These are phyloP conservation scores for Penicillium sp. DNA, from an alignment of 2,329 filamentous ascomycete genomes.

Conservation along the genomic window DNA sequence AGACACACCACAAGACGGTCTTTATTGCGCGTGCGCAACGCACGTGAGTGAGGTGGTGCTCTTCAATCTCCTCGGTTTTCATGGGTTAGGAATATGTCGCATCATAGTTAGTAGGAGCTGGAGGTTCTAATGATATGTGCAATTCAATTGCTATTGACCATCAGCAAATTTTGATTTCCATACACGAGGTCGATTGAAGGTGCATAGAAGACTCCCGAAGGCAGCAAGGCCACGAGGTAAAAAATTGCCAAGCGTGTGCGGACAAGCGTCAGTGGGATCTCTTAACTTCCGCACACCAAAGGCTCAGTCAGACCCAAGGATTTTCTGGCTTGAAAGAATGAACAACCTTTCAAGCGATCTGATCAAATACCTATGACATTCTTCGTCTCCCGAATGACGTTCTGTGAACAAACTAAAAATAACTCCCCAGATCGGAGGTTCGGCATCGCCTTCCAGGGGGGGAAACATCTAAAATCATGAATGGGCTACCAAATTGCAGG, in stretches of 20 bases:
- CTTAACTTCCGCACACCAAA: no score
- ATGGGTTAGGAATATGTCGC: background rate
- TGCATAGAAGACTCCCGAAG: background rate
- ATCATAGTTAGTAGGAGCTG: background rate
- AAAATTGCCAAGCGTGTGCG: background rate
- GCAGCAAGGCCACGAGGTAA: background rate
- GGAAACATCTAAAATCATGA: background rate
- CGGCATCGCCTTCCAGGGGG: background rate
- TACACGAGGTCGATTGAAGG: no score
- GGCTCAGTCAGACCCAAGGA: background rate
- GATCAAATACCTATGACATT: no score
- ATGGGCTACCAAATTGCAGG: background rate
- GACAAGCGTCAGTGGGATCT: no score
- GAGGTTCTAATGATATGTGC: no score
- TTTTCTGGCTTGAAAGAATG: background rate
- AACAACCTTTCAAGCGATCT: background rate
- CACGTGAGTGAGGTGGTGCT: conserved; percentile 10
- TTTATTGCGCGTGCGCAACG: conserved; percentile 41
- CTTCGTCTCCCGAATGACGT: no score
- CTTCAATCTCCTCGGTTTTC: no score
- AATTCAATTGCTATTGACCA: no score
- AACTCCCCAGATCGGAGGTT: background rate
- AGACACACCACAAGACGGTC: conserved; percentile 31
- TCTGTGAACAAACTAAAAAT: background rate
- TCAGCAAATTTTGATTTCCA: no score